phyloP scores from a whole-genome alignment of 225 moss, liverwort and hornwort species.

The Climacium dendroides region DNA sequence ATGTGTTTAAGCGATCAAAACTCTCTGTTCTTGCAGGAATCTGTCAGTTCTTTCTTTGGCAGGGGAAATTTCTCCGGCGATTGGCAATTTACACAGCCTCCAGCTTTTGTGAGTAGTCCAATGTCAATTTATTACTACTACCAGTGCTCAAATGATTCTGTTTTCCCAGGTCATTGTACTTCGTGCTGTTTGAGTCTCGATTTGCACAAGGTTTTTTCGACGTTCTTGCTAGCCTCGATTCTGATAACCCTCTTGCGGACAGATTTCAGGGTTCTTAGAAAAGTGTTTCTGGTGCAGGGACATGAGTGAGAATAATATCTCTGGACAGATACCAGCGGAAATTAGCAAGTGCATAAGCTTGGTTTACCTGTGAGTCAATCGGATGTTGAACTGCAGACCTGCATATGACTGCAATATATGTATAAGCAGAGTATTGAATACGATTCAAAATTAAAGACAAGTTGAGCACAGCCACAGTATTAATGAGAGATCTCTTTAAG shows the following conservation, averaged over 20 bases:
- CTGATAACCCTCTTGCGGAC: neutral
- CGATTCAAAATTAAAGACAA: neutral
- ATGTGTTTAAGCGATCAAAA: neutral
- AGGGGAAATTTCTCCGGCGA: slow-evolving; percentile 34
- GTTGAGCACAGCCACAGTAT: neutral
- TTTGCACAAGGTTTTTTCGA: neutral
- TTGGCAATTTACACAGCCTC: slow-evolving; percentile 35
- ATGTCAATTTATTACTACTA: neutral
- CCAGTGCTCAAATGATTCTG: neutral
- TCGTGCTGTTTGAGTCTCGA: neutral
- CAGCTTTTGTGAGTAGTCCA: slow-evolving; percentile 24
- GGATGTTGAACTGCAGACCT: neutral
- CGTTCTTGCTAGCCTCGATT: neutral
- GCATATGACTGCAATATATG: neutral
- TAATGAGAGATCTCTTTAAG: neutral
- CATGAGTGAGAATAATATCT: slow-evolving; percentile 39
- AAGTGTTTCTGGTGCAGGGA: slow-evolving; percentile 15
- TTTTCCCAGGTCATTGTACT: neutral
- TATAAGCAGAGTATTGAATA: neutral
- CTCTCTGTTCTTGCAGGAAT: slow-evolving; percentile 15
- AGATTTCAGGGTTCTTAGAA: neutral
- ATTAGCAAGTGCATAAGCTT: slow-evolving; percentile 41
- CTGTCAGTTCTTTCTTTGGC: slow-evolving; percentile 24
- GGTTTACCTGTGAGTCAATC: slow-evolving; percentile 25
- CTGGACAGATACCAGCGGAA: slow-evolving; percentile 44